Percentiles rank a stretch among this genome's conserved stretches.
phyloP scores from a whole-genome alignment of 805 yeast species.

The Teunomyces barrocoloradensis region DNA sequence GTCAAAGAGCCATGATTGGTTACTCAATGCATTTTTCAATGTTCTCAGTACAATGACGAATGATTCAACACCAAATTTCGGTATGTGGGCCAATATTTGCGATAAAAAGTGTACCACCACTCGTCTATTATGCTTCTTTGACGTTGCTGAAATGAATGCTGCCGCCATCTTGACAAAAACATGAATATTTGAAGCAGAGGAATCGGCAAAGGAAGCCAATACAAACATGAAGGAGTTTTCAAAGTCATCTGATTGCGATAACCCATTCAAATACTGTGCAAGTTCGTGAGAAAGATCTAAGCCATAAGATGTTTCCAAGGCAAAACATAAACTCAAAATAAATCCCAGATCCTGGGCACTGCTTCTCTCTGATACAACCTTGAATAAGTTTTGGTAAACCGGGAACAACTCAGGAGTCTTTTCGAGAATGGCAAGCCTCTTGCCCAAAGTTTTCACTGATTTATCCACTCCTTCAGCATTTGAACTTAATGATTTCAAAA shows the following conservation, averaged over 20 bases:
- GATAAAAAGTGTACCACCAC: slow-evolving; percentile 31
- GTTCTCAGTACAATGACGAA: slow-evolving; percentile 12
- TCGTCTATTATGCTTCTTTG: slow-evolving; percentile 9
- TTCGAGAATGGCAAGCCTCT: slow-evolving; percentile 6
- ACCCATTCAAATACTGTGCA: background rate
- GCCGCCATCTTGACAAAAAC: slow-evolving; percentile 20
- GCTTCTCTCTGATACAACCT: slow-evolving; percentile 20
- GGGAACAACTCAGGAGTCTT: slow-evolving; percentile 4
- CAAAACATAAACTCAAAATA: slow-evolving; percentile 14
- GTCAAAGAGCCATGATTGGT: slow-evolving; percentile 54
- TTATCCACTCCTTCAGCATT: slow-evolving; percentile 3
- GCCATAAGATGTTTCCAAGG: slow-evolving; percentile 5
- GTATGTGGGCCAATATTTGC: slow-evolving; percentile 15
- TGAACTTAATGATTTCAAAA: slow-evolving; percentile 24
- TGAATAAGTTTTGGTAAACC: slow-evolving; percentile 23
- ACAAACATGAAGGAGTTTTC: slow-evolving; percentile 12
- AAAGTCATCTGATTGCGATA: slow-evolving; percentile 8
- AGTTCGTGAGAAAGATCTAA: background rate
- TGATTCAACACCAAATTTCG: slow-evolving; percentile 7
- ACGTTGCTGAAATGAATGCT: slow-evolving; percentile 13
- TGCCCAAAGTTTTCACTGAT: slow-evolving; percentile 8
- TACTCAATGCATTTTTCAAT: slow-evolving; percentile 44
- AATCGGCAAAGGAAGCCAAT: slow-evolving; percentile 15
- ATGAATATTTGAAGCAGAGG: slow-evolving; percentile 9
- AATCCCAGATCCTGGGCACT: slow-evolving; percentile 12